Conservation (phyloP, 2,329 filamentous ascomycete species). For the Metarhizium rileyi region DNA sequence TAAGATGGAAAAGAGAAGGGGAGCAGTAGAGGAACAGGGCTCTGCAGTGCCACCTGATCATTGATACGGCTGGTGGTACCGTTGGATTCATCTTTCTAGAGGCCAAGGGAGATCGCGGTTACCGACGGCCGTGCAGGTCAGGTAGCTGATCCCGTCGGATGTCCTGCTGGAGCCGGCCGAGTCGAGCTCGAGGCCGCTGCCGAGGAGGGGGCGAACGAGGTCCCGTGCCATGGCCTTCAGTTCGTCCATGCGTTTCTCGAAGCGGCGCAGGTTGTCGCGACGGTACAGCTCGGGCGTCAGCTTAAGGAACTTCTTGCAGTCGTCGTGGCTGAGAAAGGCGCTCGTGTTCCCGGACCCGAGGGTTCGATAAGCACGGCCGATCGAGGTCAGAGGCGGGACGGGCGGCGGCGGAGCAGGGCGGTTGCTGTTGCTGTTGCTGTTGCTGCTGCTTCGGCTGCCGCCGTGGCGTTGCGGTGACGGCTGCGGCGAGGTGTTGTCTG, state of each 20-base stretch:
- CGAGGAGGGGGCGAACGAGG: conserved; percentile 75
- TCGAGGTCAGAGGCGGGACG: conserved; percentile 41
- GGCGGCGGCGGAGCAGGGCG: conserved; percentile 21
- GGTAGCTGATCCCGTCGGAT: conserved; percentile 35
- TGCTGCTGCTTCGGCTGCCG: conserved; percentile 8
- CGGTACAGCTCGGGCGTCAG: conserved; percentile 73
- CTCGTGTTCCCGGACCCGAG: conserved; percentile 53
- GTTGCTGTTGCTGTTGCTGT: conserved; percentile 4
- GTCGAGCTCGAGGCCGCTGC: conserved; percentile 76
- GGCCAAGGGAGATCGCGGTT: conserved; percentile 43
- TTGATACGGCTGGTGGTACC: neutral
- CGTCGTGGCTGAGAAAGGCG: conserved; percentile 70
- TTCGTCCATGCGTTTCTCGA: conserved; percentile 82
- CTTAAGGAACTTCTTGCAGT: conserved; percentile 85
- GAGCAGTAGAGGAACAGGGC: neutral
- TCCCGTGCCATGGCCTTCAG: conserved; percentile 77
- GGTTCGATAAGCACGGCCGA: conserved; percentile 67
- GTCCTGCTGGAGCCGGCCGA: conserved; percentile 33
- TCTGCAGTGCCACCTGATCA: no score
- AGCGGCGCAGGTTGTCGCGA: conserved; percentile 73
- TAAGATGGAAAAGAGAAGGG: neutral
- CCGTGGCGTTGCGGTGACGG: conserved; percentile 27
- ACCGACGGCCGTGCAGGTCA: conserved; percentile 40
- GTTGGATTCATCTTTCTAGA: conserved; percentile 22
- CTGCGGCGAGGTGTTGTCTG: conserved; percentile 75